Conservation (phyloP, 1,284 basidiomycete genomes). For the Ceratobasidium sp. region DNA sequence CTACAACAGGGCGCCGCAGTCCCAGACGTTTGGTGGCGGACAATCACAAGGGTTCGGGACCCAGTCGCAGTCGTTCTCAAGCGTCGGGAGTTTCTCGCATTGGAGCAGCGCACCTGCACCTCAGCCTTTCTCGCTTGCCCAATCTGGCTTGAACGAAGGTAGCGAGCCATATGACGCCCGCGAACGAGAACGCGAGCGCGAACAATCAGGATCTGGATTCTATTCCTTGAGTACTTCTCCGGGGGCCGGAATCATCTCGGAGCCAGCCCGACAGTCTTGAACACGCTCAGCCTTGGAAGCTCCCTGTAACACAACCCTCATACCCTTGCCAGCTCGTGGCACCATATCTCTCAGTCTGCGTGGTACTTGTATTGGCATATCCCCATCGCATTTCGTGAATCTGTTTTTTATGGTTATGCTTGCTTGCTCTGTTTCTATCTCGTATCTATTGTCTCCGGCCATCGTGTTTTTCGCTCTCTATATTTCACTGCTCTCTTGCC, state of each 20-base stretch:
- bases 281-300: neutral
- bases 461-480: constrained; percentile 33
- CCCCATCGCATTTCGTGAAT: constrained; percentile 31
- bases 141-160: constrained; percentile 48
- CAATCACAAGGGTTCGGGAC: constrained; percentile 27
- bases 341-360: constrained; percentile 17
- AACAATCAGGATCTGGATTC: constrained; percentile 52
- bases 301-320: constrained; percentile 15
- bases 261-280: constrained; percentile 22
- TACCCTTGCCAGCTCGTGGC: constrained; percentile 30
- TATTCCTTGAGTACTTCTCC: constrained; percentile 39
- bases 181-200: constrained; percentile 65
- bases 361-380: constrained; percentile 41
- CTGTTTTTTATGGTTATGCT: constrained; percentile 40
- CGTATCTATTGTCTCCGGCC: constrained; percentile 30
- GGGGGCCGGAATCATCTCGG: constrained; percentile 22
- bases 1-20: constrained; percentile 36
- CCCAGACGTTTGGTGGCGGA: constrained; percentile 31
- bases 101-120: constrained; percentile 39
- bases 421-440: constrained; percentile 1
- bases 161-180: constrained; percentile 42
- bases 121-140: constrained; percentile 39
- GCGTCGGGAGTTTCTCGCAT: constrained; percentile 45
- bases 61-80: constrained; percentile 42
- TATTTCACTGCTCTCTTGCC: constrained; percentile 27